Evolutionary conservation across 345 rosid genomes (phyloP).

Genomic region (Gossypium thurberi): DNA sequence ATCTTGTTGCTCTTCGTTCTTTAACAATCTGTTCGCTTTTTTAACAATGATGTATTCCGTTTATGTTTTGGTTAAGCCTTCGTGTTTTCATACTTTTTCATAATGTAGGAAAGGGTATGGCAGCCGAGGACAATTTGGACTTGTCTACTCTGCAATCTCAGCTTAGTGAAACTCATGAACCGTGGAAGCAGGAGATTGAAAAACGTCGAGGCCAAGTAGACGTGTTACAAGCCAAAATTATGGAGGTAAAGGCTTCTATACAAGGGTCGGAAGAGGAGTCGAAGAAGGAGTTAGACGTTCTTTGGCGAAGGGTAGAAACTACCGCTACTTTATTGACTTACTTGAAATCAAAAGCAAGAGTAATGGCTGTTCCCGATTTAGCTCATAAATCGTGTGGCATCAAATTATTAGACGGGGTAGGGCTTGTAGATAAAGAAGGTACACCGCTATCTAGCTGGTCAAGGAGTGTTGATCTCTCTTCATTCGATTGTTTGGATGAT

Average conservation of each 20-base stretch:
- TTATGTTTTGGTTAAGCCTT: constrained; percentile 2
- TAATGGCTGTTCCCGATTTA: constrained; percentile 58
- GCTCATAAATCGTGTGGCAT: constrained; percentile 50
- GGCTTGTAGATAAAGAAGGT: constrained; percentile 52
- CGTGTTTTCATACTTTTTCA: constrained; percentile 3
- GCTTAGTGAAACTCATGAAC: constrained; percentile 34
- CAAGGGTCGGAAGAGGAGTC: constrained; percentile 64
- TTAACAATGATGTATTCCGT: not conserved
- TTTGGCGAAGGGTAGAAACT: constrained; percentile 58
- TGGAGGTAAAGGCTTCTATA: constrained; percentile 54
- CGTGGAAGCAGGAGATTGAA: constrained; percentile 55
- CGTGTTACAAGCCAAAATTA: constrained; percentile 55
- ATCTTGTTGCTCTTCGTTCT: not conserved
- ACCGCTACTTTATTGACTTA: constrained; percentile 48
- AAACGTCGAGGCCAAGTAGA: constrained; percentile 50
- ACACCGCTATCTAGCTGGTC: constrained; percentile 42
- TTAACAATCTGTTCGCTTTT: not conserved
- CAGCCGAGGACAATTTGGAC: constrained; percentile 44
- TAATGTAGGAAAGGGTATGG: constrained; percentile 44
- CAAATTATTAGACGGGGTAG: constrained; percentile 44
- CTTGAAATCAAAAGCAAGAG: constrained; percentile 67
- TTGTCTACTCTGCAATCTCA: constrained; percentile 34
- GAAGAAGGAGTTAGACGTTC: constrained; percentile 52
- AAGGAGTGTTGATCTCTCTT: constrained; percentile 42
- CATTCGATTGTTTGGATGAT: constrained; percentile 38